Conservation (phyloP, 495 filamentous ascomycete species). For the Articulospora tetracladia region DNA sequence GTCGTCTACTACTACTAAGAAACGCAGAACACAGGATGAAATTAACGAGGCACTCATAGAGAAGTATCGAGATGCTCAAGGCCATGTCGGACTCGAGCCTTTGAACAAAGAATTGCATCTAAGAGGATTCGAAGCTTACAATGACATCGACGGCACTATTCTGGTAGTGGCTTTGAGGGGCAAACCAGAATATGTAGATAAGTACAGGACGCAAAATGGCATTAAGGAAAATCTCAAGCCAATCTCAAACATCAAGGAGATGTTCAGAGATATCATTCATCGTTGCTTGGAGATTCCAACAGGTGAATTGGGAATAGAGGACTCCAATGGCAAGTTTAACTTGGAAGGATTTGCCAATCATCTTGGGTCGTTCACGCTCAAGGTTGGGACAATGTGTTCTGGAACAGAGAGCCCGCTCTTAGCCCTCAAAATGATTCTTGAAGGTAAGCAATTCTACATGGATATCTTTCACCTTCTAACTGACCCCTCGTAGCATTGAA, state of each 20-base stretch:
- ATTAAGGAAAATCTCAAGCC: neutral
- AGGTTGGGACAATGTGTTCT: conserved; percentile 68
- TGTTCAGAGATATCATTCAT: neutral
- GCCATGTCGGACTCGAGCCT: too few species aligned
- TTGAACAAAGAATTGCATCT: too few species aligned
- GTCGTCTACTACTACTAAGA: too few species aligned
- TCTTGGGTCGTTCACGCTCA: neutral
- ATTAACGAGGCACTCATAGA: too few species aligned
- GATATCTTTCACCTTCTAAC: neutral
- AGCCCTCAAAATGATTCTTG: conserved; percentile 42
- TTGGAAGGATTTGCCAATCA: neutral
- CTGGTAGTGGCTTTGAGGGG: too few species aligned
- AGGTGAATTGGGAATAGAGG: neutral
- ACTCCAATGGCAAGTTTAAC: neutral
- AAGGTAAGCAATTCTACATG: conserved; percentile 12
- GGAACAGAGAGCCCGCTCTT: conserved; percentile 79
- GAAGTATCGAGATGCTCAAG: too few species aligned
- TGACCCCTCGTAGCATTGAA: neutral
- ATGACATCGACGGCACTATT: too few species aligned
- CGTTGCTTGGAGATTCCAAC: too few species aligned
- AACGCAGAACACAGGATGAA: too few species aligned
- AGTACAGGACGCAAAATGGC: neutral
- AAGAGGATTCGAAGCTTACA: too few species aligned
- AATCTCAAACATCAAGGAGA: neutral
- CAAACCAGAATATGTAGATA: too few species aligned